Evolutionary conservation across 192 early-diverging fungal species (phyloP), one percentile per base, ranked within the genome.

Genomic region (Haplosporangium gracile): DNA sequence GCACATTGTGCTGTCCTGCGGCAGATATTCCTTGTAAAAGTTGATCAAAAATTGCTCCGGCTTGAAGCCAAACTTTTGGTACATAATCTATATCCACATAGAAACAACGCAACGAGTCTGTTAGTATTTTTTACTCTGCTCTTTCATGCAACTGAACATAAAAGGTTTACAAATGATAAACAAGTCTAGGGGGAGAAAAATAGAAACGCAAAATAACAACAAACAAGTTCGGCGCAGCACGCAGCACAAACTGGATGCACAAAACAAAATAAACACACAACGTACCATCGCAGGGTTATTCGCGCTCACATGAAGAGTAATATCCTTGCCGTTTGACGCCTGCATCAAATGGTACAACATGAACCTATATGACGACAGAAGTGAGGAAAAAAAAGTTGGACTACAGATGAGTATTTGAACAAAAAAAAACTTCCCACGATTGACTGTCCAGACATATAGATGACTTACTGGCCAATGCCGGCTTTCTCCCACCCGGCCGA

Each of bases 21-120:
- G 95, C 24, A 97, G 79, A 83, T 98, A 98, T 83, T 97, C 93
- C 85, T 96, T 94, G 88, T 99, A 98, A 87, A 99, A 99, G 70
- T 94, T 93, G 20, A 97, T 93, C 69, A 96, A 91, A 85, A 96
- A 99, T 78, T 96, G 93, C 75, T 99, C 97, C 2, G 97, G 95
- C 88, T 99, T 99, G 86, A 98, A 99, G 18, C 97, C 97, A 85
- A 97, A 93, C 80, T 93, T 94, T 88, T 98, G 97, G 84, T 98
- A 98, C 73, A 98, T 90, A 47, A 98, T 92, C 94, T 94, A 70
- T 15, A 72, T 29, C 22, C 70, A 57, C 13, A 60, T 40, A 32
- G 11, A 75, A 63, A 51, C 16, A 51, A 49, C 1, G 53, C 42
- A 43, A 74, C 24, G 43, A 20, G 42, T 0, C 1, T 22, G 38